Percentiles rank a stretch among this genome's conserved stretches.
These are phyloP conservation scores for Talaromyces verruculosus DNA, from an alignment of 2,329 filamentous ascomycete species.

Conservation along the genomic window DNA sequence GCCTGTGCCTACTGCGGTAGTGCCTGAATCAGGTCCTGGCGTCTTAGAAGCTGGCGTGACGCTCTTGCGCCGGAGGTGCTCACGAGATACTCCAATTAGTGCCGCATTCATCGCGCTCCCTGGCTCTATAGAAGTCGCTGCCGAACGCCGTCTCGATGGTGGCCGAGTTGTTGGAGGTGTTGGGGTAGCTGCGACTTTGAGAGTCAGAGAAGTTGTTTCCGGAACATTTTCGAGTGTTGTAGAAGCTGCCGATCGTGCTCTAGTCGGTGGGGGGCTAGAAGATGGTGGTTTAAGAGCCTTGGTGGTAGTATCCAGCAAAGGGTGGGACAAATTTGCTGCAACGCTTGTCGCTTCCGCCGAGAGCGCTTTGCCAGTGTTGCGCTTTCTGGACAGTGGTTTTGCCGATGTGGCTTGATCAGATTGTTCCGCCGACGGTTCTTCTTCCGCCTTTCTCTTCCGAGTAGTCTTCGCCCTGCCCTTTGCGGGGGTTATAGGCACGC, in stretches of 20 bases:
- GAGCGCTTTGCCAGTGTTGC: constrained; percentile 33
- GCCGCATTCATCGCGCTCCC: constrained; percentile 19
- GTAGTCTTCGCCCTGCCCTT: constrained; percentile 32
- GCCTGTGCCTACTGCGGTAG: constrained; percentile 30
- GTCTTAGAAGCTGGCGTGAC: constrained; percentile 42
- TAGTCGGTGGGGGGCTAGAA: constrained; percentile 15
- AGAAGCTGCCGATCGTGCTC: constrained; percentile 17
- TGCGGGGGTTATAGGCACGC: constrained; percentile 9
- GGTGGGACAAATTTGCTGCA: not conserved
- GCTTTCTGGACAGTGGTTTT: constrained; percentile 34
- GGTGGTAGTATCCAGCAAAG: constrained; percentile 1
- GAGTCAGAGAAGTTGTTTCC: constrained; percentile 23
- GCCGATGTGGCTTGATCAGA: constrained; percentile 10
- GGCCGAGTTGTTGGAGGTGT: constrained; percentile 35
- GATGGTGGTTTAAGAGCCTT: constrained; percentile 14
- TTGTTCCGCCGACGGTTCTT: constrained; percentile 27
- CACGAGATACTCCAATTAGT: constrained; percentile 25
- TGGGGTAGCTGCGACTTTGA: constrained; percentile 27
- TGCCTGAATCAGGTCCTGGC: constrained; percentile 41
- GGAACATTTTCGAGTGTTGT: not conserved
- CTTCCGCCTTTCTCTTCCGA: constrained; percentile 58
- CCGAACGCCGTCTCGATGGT: constrained; percentile 35
- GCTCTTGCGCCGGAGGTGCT: constrained; percentile 43
- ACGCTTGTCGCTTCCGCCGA: constrained; percentile 23
- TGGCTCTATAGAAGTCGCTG: constrained; percentile 32